Base-by-base conservation (phyloP, 164 flowering plant genomes). In the Macadamia integrifolia region DNA sequence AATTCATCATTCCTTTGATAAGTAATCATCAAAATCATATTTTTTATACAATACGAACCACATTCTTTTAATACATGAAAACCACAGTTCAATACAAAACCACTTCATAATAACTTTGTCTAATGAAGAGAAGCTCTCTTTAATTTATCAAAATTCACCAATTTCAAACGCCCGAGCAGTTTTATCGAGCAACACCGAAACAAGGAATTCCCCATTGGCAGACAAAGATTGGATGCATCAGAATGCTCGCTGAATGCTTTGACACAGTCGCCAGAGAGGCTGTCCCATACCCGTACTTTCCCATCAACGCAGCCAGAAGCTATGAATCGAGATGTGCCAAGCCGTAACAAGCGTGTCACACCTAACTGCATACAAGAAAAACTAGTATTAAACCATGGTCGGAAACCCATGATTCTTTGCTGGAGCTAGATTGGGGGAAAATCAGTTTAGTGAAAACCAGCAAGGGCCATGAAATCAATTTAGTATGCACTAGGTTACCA, bases 81-180 rank as follows among this genome's bases (percentile, higher is more conserved):
- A 46, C 50, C 1, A 3, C 50, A 46, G 13, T 46, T 46, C 50
- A 8, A 46, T 46, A 46, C 9, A 46, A 11, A 46, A 46, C 7
- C 50, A 8, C 13, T 3, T 46, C 50, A 46, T 3, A 9, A 8
- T 46, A 46, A 3, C 7, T 46, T 46, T 8, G 9, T 9, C 12
- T 1, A 46, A 46, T 8, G 50, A 2, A 3, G 9, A 3, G 9
- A 46, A 46, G 9, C 50, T 46, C 61, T n/a, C 50, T 58, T 78
- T 35, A 42, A 23, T 48, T 75, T 72, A 82, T 42, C 60, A 62
- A 64, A 75, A 83, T 52, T 86, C 88, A 1, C 80, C 78, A 58
- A 87, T 81, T 81, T 90, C 97, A 73, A 86, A 94, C 5, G 87
- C 92, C 35, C 97, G 75, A 7, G 95, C 96, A 67, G 95, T 88